Conservation (phyloP, 257 asterid species). For the Solanum chmielewskii region DNA sequence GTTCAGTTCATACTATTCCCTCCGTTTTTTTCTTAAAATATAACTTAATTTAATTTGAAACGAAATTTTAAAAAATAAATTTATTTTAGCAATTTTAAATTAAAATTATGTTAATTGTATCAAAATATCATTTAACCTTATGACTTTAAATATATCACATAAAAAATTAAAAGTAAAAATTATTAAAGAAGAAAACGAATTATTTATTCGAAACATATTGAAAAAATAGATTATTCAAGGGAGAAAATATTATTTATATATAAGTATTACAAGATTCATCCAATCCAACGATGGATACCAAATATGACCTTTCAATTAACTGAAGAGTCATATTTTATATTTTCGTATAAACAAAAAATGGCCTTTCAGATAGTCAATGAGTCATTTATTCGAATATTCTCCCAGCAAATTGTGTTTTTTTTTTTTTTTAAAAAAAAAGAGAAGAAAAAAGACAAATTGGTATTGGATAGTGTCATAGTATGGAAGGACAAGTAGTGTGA, state of each 20-base stretch:
- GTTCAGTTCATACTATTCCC: background rate
- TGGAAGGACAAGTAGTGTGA: background rate
- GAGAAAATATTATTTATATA: too few relatives aligned
- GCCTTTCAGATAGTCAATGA: background rate
- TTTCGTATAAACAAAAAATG: background rate
- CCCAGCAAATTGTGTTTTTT: background rate
- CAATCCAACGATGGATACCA: background rate
- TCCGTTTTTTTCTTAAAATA: too few relatives aligned
- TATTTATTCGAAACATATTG: too few relatives aligned
- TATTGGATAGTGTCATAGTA: background rate
- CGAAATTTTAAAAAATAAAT: too few relatives aligned
- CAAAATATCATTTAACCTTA: too few relatives aligned
- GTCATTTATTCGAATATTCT: background rate
- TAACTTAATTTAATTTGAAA: too few relatives aligned
- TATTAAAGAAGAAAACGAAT: too few relatives aligned
- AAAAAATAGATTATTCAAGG: too few relatives aligned
- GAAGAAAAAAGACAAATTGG: background rate
- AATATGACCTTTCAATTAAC: background rate
- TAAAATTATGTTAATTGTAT: too few relatives aligned
- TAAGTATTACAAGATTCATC: background rate
- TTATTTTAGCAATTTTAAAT: too few relatives aligned
- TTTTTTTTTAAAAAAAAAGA: too few relatives aligned
- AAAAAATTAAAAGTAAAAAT: too few relatives aligned
- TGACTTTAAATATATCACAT: rapidly evolving
- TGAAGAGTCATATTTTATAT: background rate